These are phyloP conservation scores for Manihot esculenta DNA, from an alignment of 441 rosid genomes.

Conservation along the genomic window DNA sequence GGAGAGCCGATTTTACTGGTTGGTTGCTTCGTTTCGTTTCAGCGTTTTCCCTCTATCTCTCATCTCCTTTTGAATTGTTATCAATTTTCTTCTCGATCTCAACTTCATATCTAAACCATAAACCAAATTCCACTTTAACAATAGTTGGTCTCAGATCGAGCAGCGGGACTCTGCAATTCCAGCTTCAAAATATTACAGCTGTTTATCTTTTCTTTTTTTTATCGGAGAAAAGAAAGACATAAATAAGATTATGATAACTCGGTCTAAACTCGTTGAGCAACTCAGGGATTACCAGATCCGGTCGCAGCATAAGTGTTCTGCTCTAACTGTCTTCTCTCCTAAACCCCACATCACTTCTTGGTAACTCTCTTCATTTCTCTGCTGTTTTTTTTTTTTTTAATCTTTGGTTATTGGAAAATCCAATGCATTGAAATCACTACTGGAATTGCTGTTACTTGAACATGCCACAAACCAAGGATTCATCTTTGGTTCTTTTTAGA, in stretches of 20 bases:
- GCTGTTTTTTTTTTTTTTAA: no score
- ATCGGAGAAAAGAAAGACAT: conserved; percentile 31
- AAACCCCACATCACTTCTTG: conserved; percentile 43
- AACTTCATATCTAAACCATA: no score
- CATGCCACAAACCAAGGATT: neutral
- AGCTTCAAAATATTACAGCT: conserved; percentile 12
- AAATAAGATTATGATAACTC: conserved; percentile 12
- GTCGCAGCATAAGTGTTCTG: conserved; percentile 40
- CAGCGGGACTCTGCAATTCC: conserved; percentile 57
- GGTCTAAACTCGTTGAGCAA: conserved; percentile 26
- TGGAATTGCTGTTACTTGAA: neutral
- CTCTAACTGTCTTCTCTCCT: conserved; percentile 52
- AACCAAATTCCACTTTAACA: no score
- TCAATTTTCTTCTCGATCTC: no score
- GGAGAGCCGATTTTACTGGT: neutral
- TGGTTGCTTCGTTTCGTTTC: neutral
- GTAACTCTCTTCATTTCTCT: conserved; percentile 22
- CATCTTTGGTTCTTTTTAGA: no score
- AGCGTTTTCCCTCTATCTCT: neutral
- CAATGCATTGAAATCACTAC: neutral
- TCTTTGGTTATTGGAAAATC: neutral
- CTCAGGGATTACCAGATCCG: conserved; percentile 55
- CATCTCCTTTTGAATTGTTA: no score
- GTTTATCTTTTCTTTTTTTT: neutral
- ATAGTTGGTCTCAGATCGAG: neutral